phyloP scores from a whole-genome alignment of 2,329 filamentous ascomycete genomes.

The Juglanconis oblonga region DNA sequence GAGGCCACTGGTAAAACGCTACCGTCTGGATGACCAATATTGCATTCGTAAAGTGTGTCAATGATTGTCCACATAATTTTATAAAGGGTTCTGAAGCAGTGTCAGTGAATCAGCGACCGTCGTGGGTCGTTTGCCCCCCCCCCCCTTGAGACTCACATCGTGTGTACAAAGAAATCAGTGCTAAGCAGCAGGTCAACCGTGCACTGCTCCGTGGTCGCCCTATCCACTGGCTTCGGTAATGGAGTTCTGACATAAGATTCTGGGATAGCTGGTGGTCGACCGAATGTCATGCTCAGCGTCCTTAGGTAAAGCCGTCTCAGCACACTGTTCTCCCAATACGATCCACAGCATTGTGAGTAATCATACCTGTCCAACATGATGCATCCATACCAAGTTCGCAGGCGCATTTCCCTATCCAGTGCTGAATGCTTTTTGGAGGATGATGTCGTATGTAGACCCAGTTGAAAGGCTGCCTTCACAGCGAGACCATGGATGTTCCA shows the following conservation, averaged over 20 bases:
- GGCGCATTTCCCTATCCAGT: constrained; percentile 44
- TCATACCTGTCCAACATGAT: constrained; percentile 42
- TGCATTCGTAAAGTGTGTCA: constrained; percentile 40
- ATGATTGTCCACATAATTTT: constrained; percentile 34
- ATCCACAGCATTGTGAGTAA: background rate
- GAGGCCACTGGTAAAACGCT: constrained; percentile 24
- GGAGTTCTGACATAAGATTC: constrained; percentile 39
- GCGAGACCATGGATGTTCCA: constrained; percentile 54
- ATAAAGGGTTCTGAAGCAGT: constrained; percentile 28
- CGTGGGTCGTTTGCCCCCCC: too few species aligned
- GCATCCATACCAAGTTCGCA: constrained; percentile 48
- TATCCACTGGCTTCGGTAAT: constrained; percentile 25
- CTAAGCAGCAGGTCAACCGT: constrained; percentile 13
- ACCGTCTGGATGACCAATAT: constrained; percentile 31
- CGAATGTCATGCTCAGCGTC: constrained; percentile 50
- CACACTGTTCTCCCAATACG: background rate
- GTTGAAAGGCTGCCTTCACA: constrained; percentile 46
- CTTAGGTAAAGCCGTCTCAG: constrained; percentile 22
- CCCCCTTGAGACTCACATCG: constrained; percentile 26
- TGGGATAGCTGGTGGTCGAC: constrained; percentile 43
- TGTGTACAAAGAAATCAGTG: constrained; percentile 30
- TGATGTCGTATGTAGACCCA: constrained; percentile 47
- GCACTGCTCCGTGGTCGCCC: background rate
- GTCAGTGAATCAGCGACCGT: background rate
- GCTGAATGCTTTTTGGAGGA: constrained; percentile 33